These are phyloP conservation scores for Malus sylvestris DNA, from an alignment of 306 rosid genomes.

Conservation along the genomic window DNA sequence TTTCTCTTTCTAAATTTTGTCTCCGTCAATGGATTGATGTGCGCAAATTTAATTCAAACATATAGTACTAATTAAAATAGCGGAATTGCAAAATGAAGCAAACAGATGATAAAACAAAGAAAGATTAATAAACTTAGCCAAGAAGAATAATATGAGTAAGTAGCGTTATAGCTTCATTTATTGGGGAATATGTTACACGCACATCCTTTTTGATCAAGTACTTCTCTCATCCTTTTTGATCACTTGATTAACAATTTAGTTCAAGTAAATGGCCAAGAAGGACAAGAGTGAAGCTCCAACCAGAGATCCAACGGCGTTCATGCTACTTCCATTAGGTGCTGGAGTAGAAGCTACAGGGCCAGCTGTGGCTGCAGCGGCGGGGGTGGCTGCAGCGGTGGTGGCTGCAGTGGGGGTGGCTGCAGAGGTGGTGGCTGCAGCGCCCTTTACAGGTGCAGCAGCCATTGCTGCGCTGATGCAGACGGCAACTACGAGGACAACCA, in stretches of 20 bases:
- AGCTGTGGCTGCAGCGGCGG: no score
- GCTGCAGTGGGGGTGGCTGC: neutral
- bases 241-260: neutral
- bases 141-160: no score
- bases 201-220: no score
- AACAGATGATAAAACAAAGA: no score
- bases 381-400: neutral
- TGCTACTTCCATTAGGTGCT: neutral
- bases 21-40: no score
- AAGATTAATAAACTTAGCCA: no score
- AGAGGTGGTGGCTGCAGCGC: neutral
- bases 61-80: no score
- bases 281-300: conserved; percentile 13
- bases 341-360: neutral
- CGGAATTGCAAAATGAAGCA: no score
- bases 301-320: neutral
- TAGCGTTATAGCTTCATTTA: neutral
- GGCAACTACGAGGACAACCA: neutral
- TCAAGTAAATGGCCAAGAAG: conserved; percentile 8
- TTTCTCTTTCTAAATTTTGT: no score
- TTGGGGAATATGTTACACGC: neutral
- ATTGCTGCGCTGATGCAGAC: conserved; percentile 8
- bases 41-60: no score
- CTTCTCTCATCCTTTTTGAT: no score
- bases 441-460: neutral